A percentile compares a stretch with the other conserved stretches of the same genome.
Evolutionary conservation across 192 early-diverging fungal genomes (phyloP).

Genomic region (Podila minutissima): DNA sequence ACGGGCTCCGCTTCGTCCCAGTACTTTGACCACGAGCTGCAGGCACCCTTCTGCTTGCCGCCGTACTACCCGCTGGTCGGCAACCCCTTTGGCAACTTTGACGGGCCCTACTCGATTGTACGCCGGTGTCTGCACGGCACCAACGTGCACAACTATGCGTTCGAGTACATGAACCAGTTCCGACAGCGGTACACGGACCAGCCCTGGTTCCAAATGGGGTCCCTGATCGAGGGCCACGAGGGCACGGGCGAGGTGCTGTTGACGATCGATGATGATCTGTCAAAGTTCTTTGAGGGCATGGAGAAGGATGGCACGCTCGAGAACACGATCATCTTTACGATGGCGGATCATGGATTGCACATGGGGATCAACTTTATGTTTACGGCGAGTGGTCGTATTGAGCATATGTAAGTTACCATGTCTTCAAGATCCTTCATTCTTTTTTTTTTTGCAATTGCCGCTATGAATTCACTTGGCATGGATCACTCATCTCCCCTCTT

Average conservation of each 20-base stretch:
- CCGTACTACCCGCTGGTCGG: constrained; percentile 56
- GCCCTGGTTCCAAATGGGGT: constrained; percentile 51
- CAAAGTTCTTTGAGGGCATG: constrained; percentile 46
- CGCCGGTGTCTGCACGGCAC: constrained; percentile 48
- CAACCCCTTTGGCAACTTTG: constrained; percentile 64
- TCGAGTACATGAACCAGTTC: constrained; percentile 55
- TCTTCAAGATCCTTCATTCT: not conserved
- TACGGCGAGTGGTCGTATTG: constrained; percentile 44
- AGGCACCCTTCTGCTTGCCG: constrained; percentile 65
- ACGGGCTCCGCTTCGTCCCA: constrained; percentile 35
- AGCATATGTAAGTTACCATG: constrained; percentile 45
- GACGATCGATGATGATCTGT: constrained; percentile 40
- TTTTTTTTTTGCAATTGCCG: not conserved
- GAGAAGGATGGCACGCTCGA: constrained; percentile 45
- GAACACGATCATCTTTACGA: constrained; percentile 53
- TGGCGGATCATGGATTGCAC: constrained; percentile 58
- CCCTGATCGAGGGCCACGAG: constrained; percentile 56
- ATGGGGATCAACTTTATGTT: constrained; percentile 58
- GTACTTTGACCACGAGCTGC: constrained; percentile 63
- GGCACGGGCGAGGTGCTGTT: constrained; percentile 52
- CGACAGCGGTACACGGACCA: constrained; percentile 35
- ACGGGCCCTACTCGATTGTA: constrained; percentile 52
- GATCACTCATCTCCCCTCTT: not conserved
- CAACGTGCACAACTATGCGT: constrained; percentile 53
- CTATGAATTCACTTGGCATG: too few relatives aligned